Evolutionary conservation across 495 filamentous ascomycete species (phyloP).

Genomic region (Apiosordaria backusii): DNA sequence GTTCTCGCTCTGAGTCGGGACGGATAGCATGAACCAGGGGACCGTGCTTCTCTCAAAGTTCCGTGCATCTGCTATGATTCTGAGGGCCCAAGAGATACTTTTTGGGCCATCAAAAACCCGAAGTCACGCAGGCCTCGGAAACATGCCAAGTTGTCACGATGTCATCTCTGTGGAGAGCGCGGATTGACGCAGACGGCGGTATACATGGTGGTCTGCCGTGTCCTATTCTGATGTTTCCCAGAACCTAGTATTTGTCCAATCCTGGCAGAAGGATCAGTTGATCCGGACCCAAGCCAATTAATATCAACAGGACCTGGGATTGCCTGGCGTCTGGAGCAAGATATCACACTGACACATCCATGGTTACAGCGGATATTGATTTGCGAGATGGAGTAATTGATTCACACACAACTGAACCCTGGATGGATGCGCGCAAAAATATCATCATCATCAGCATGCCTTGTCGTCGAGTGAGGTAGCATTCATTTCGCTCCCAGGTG

Average conservation of each 20-base stretch:
- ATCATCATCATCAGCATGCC: background rate
- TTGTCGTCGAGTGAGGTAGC: background rate
- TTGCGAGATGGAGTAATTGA: background rate
- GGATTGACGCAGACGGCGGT: background rate
- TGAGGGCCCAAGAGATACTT: background rate
- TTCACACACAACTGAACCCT: background rate
- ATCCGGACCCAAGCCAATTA: conserved; percentile 1
- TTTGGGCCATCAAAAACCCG: background rate
- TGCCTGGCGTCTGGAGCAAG: background rate
- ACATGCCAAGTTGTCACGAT: background rate
- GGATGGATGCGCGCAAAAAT: background rate
- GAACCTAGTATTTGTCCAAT: background rate
- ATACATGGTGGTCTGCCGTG: too few relatives aligned
- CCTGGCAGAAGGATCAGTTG: background rate
- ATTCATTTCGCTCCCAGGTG: background rate
- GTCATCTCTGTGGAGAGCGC: background rate
- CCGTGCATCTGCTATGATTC: conserved; percentile 2
- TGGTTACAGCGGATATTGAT: background rate
- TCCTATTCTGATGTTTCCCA: background rate
- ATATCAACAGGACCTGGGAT: background rate
- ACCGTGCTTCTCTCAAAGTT: conserved; percentile 4
- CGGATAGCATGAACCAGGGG: background rate
- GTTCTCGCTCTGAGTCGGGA: background rate
- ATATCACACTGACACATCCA: background rate
- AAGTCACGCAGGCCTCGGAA: background rate